A percentile compares a stretch with the other conserved stretches of the same genome.
Conservation (phyloP, 139 green algal genomes). For the Chlamydomonas incerta region DNA sequence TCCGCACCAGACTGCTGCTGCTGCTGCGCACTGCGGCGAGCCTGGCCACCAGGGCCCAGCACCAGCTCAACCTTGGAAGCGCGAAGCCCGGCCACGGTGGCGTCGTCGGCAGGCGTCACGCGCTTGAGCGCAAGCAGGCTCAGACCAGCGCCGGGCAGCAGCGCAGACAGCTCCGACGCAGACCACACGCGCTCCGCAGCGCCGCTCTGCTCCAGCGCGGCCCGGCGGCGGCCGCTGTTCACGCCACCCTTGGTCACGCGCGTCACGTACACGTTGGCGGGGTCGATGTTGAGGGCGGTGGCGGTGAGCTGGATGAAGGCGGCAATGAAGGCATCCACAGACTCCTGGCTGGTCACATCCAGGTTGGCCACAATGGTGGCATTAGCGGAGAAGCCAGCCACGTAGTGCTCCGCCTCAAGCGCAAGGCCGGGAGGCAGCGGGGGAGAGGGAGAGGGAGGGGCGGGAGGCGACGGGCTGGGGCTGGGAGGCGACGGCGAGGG, state of each 20-base stretch:
- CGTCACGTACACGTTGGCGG: no score
- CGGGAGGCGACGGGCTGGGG: neutral
- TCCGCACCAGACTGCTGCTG: neutral
- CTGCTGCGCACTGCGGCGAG: neutral
- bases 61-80: neutral
- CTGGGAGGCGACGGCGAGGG: neutral
- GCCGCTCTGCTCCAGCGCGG: neutral
- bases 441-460: neutral
- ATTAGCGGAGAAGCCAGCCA: slow-evolving; percentile 6
- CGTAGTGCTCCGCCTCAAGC: neutral
- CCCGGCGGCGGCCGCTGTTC: neutral
- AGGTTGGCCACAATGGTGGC: slow-evolving; percentile 8
- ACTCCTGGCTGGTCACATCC: neutral
- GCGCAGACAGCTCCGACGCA: neutral
- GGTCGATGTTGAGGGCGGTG: neutral
- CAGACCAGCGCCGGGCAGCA: slow-evolving; percentile 1
- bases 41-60: neutral
- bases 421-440: slow-evolving; percentile 1
- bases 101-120: neutral
- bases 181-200: neutral
- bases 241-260: neutral
- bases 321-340: neutral
- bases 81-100: neutral
- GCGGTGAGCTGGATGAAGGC: neutral
- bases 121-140: neutral